These are phyloP conservation scores for Chrysoporthe deuterocubensis DNA, from an alignment of 2,329 filamentous ascomycete species.

Conservation along the genomic window DNA sequence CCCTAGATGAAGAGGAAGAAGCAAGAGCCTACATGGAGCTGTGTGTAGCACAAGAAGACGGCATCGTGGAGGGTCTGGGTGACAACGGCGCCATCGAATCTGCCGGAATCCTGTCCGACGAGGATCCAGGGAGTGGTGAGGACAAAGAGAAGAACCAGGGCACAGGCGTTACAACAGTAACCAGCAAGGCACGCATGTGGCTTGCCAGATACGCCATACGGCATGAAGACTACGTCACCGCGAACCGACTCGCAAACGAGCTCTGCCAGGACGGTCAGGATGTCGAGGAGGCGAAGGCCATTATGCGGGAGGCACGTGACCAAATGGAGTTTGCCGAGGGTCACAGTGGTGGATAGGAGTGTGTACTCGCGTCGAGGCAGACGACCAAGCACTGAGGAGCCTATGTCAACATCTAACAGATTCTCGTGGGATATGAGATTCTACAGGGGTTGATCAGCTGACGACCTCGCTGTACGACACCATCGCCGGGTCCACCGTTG, in stretches of 20 bases:
- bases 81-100: constrained; percentile 60
- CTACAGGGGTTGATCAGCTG: neutral
- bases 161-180: constrained; percentile 87
- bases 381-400: neutral
- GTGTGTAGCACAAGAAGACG: constrained; percentile 87
- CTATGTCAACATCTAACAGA: neutral
- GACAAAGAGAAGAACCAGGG: constrained; percentile 52
- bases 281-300: constrained; percentile 93
- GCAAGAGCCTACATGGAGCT: constrained; percentile 95
- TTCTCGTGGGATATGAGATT: neutral
- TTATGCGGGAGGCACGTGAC: constrained; percentile 84
- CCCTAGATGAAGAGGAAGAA: constrained; percentile 75
- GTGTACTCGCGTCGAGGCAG: neutral
- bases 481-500: too few species aligned
- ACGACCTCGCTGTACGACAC: neutral
- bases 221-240: constrained; percentile 73
- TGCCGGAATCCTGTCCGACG: constrained; percentile 41
- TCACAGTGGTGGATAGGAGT: constrained; percentile 32
- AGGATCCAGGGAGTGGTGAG: constrained; percentile 43
- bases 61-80: constrained; percentile 45
- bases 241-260: constrained; percentile 83
- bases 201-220: constrained; percentile 82
- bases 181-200: constrained; percentile 92
- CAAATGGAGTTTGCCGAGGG: constrained; percentile 59
- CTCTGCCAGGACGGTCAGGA: constrained; percentile 95